Conservation (phyloP, 805 yeast genomes). For the Metschnikowia proteae region DNA sequence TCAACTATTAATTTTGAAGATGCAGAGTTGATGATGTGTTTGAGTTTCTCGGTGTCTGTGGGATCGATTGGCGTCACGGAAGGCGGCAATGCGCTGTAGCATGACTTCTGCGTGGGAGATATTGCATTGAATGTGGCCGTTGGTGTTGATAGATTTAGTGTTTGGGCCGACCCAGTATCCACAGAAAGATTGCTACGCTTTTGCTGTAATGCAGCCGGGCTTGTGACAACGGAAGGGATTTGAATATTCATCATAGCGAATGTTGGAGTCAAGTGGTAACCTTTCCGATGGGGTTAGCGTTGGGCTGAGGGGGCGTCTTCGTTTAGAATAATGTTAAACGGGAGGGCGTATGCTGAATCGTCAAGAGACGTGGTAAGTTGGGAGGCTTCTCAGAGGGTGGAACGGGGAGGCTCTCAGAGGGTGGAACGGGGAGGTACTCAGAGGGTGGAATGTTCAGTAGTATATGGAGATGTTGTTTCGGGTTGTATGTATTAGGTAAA, state of each 20-base stretch:
- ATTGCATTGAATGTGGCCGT: slow-evolving; percentile 2
- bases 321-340: no score
- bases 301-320: no score
- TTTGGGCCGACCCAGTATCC: slow-evolving; percentile 1
- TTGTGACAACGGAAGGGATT: slow-evolving; percentile 1
- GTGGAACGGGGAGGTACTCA: no score
- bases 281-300: no score
- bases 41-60: slow-evolving; percentile 6
- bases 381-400: no score
- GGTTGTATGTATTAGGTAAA: neutral
- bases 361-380: no score
- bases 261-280: neutral
- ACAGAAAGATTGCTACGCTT: slow-evolving; percentile 2
- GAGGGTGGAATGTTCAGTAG: no score
- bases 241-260: slow-evolving; percentile 3
- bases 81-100: slow-evolving; percentile 12
- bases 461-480: no score
- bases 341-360: no score
- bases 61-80: slow-evolving; percentile 13
- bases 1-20: slow-evolving; percentile 27
- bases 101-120: slow-evolving; percentile 19
- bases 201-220: neutral
- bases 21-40: neutral
- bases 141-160: neutral
- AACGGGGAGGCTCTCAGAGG: no score